Percentiles rank a stretch among this genome's conserved stretches.
Conservation (phyloP, 2,329 filamentous ascomycete species). For the Pseudofabraea citricarpa region DNA sequence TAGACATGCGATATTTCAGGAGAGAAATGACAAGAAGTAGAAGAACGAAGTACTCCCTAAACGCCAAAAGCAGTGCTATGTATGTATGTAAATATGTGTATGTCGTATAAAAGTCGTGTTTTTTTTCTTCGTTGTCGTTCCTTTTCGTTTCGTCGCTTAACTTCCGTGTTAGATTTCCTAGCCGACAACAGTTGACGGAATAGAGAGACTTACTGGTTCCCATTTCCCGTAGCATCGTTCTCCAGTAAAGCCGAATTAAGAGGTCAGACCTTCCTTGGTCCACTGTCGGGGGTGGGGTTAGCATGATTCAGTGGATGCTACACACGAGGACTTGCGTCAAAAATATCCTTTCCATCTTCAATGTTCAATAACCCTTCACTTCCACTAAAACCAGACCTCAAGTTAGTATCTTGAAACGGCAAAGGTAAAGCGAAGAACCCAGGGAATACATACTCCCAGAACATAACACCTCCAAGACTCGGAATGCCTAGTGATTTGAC, state of each 20-base stretch:
- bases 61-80: no score
- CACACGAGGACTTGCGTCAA: constrained; percentile 3
- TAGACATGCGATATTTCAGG: constrained; percentile 1
- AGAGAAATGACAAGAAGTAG: no score
- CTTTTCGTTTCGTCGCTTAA: neutral
- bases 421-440: no score
- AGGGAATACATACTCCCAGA: no score
- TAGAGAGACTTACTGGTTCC: neutral
- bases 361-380: constrained; percentile 22
- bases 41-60: no score
- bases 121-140: neutral
- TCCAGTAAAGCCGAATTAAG: neutral
- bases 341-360: constrained; percentile 20
- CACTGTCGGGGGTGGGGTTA: constrained; percentile 2
- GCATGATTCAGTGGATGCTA: neutral
- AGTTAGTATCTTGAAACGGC: no score
- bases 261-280: constrained; percentile 16
- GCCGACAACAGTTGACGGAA: neutral
- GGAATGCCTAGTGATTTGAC: constrained; percentile 20
- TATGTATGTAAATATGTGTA: neutral
- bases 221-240: neutral
- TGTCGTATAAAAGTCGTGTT: neutral
- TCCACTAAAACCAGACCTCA: no score
- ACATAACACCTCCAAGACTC: constrained; percentile 35
- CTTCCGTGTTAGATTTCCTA: neutral